phyloP scores from a whole-genome alignment of 306 rosid species.

The Rosa lucieae region DNA sequence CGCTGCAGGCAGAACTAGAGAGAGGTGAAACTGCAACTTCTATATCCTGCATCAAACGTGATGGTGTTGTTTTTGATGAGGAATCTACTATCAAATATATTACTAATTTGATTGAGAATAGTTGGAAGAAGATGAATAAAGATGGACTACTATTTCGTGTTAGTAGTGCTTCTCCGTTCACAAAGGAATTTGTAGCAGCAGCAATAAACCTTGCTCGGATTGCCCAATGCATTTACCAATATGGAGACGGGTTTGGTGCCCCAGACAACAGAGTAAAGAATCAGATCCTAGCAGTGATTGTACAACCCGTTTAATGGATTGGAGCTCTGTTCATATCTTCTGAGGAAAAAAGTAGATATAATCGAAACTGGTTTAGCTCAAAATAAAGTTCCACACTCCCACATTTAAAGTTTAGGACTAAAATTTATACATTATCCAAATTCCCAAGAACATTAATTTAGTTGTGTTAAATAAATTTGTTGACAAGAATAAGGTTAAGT shows the following conservation, averaged over 20 bases:
- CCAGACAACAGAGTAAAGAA: conserved; percentile 33
- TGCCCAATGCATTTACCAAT: conserved; percentile 46
- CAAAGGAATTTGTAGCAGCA: conserved; percentile 36
- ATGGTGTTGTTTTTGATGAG: conserved; percentile 31
- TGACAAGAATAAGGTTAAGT: background rate
- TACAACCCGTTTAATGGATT: conserved; percentile 38
- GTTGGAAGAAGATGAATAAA: conserved; percentile 55
- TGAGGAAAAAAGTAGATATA: too few species aligned
- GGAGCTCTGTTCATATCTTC: background rate
- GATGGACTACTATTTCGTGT: conserved; percentile 8
- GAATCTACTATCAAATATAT: conserved; percentile 19
- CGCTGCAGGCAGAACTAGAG: conserved; percentile 47
- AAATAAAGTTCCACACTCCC: too few species aligned
- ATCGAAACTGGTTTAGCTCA: background rate
- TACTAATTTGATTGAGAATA: conserved; percentile 25
- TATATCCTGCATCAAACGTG: conserved; percentile 36
- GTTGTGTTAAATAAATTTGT: background rate
- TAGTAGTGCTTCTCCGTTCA: conserved; percentile 18
- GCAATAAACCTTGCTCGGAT: conserved; percentile 48
- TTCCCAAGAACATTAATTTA: background rate
- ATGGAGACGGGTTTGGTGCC: conserved; percentile 60
- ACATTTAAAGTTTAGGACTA: too few species aligned
- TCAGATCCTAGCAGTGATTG: conserved; percentile 34
- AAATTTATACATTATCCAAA: too few species aligned
- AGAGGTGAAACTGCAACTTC: conserved; percentile 58